These are phyloP conservation scores for Fallopia convolvulus DNA, from an alignment of 148 eudicot genomes.

Conservation along the genomic window DNA sequence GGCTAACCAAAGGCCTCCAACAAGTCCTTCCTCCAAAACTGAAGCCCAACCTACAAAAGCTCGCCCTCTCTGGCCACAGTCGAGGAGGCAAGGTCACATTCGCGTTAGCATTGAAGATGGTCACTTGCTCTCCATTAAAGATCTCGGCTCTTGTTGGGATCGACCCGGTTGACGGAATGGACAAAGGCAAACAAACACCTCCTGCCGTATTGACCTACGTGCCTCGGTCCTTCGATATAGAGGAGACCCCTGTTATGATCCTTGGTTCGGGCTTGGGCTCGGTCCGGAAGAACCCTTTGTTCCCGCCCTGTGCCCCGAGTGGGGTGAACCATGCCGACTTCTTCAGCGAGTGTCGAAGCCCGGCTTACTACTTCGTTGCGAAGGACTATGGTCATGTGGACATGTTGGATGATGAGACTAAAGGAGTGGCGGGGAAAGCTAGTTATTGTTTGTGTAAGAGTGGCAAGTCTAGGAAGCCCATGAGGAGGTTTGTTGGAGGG, in stretches of 20 bases:
- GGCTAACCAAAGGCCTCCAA: slow-evolving; percentile 47
- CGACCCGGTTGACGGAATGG: slow-evolving; percentile 86
- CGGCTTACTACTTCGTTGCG: slow-evolving; percentile 57
- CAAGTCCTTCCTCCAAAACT: slow-evolving; percentile 41
- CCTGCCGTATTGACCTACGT: slow-evolving; percentile 56
- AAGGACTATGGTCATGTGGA: slow-evolving; percentile 73
- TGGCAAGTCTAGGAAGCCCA: slow-evolving; percentile 60
- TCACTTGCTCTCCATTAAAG: slow-evolving; percentile 21
- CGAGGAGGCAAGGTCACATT: slow-evolving; percentile 82
- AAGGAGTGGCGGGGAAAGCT: slow-evolving; percentile 52
- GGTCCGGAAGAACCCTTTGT: slow-evolving; percentile 40
- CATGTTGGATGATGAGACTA: slow-evolving; percentile 65
- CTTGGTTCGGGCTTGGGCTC: slow-evolving; percentile 70
- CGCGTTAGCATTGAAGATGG: slow-evolving; percentile 35
- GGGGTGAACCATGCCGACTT: slow-evolving; percentile 78
- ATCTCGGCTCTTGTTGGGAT: slow-evolving; percentile 63
- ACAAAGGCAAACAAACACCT: slow-evolving; percentile 53
- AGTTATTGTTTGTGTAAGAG: slow-evolving; percentile 62
- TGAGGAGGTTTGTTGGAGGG: slow-evolving; percentile 83
- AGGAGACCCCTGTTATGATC: slow-evolving; percentile 31
- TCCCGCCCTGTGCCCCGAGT: slow-evolving; percentile 76
- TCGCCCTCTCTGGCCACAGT: slow-evolving; percentile 71
- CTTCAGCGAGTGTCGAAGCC: slow-evolving; percentile 45
- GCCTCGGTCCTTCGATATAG: slow-evolving; percentile 53
- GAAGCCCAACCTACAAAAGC: slow-evolving; percentile 31